Conservation (phyloP, 805 yeast species). For the Starmerella floris region DNA sequence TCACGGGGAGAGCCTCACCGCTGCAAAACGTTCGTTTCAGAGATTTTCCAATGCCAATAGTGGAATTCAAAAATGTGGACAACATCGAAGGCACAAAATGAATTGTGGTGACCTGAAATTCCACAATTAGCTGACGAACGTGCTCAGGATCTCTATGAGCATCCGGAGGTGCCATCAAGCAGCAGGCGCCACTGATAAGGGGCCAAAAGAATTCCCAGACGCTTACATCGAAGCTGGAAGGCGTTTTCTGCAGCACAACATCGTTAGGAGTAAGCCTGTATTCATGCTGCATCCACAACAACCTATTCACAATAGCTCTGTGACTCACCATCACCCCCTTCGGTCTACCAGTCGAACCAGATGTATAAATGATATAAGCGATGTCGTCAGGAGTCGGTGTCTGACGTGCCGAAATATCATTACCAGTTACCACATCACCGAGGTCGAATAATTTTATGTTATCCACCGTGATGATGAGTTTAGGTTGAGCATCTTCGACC, state of each 20-base stretch:
- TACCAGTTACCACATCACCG: neutral
- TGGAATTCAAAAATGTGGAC: constrained; percentile 1
- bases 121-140: neutral
- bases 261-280: constrained; percentile 3
- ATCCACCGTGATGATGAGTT: neutral
- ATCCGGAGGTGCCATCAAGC: constrained; percentile 14
- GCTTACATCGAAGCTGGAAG: constrained; percentile 14
- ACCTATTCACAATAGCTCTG: constrained; percentile 10
- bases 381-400: constrained; percentile 43
- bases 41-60: neutral
- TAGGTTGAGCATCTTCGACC: constrained; percentile 12
- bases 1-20: constrained; percentile 10
- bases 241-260: constrained; percentile 12
- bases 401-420: neutral
- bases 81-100: constrained; percentile 17
- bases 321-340: constrained; percentile 55
- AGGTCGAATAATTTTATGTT: neutral
- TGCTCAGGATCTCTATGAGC: constrained; percentile 11
- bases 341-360: constrained; percentile 75
- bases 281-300: constrained; percentile 13
- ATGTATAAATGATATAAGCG: constrained; percentile 71
- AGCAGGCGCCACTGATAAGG: constrained; percentile 9
- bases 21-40: constrained; percentile 12
- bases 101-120: constrained; percentile 8
- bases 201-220: constrained; percentile 18